A percentile compares a stretch with the other conserved stretches of the same genome.
phyloP scores from a whole-genome alignment of 805 yeast genomes.

The Teunomyces tritomae region DNA sequence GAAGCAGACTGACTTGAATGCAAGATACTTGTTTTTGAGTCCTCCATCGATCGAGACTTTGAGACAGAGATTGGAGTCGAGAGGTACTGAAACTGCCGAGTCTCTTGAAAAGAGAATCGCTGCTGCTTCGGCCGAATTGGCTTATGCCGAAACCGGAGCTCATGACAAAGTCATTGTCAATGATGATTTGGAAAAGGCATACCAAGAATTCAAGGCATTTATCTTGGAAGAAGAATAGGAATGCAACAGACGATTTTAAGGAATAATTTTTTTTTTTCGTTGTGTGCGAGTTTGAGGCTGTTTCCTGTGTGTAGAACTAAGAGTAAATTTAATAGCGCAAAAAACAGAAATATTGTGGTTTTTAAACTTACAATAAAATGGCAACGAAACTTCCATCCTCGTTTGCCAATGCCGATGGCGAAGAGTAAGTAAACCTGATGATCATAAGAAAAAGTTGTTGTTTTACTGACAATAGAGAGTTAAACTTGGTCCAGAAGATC shows the following conservation, averaged over 20 bases:
- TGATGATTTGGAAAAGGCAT: constrained; percentile 88
- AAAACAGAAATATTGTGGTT: too few species aligned
- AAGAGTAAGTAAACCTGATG: constrained; percentile 40
- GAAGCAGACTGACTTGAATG: constrained; percentile 76
- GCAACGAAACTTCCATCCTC: constrained; percentile 43
- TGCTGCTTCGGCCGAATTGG: constrained; percentile 88
- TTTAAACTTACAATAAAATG: background rate
- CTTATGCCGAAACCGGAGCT: constrained; percentile 84
- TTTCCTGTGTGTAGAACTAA: too few species aligned
- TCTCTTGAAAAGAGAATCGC: constrained; percentile 77
- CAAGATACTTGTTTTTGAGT: constrained; percentile 81
- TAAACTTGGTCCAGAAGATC: constrained; percentile 53
- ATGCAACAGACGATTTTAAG: constrained; percentile 4
- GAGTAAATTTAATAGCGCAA: too few species aligned
- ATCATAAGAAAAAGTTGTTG: background rate
- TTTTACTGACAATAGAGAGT: constrained; percentile 19
- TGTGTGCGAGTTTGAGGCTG: background rate
- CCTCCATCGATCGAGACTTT: constrained; percentile 89
- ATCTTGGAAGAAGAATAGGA: constrained; percentile 46
- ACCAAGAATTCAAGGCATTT: constrained; percentile 73
- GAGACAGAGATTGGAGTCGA: constrained; percentile 68
- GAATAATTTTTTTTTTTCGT: background rate
- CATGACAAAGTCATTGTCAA: constrained; percentile 88
- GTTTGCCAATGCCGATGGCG: constrained; percentile 35
- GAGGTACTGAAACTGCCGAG: constrained; percentile 95